Evolutionary conservation across 208 protist genomes (phyloP).

Genomic region (Leishmania arabica): DNA sequence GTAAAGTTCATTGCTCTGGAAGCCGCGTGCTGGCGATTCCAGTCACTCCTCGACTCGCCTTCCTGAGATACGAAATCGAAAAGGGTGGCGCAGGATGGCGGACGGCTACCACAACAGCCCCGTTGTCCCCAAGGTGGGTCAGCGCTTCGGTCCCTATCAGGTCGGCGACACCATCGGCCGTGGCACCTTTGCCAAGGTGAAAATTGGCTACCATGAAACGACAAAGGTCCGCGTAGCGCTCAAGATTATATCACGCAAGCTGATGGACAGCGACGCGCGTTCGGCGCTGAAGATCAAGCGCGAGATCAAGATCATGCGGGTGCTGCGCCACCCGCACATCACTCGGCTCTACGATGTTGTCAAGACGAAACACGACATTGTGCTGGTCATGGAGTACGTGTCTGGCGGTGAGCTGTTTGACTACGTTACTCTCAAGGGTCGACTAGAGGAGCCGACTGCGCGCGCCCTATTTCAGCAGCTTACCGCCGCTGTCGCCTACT

Average conservation of each 20-base stretch:
- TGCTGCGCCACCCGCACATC: constrained; percentile 98
- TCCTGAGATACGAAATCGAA: not conserved
- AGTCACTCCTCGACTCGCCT: not conserved
- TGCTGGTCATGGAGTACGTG: constrained; percentile 98
- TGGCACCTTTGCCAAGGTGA: constrained; percentile 87
- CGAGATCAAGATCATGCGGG: constrained; percentile 97
- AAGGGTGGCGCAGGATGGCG: constrained; percentile 15
- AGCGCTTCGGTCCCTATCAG: constrained; percentile 86
- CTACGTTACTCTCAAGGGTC: constrained; percentile 96
- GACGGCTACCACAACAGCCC: constrained; percentile 12
- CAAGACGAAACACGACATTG: constrained; percentile 96
- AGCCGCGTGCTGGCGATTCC: not conserved
- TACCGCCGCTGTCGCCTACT: constrained; percentile 97
- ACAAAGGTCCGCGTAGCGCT: constrained; percentile 87
- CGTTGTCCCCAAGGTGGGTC: constrained; percentile 27
- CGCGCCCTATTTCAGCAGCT: constrained; percentile 97
- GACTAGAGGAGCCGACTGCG: constrained; percentile 89
- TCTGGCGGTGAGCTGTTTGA: constrained; percentile 98
- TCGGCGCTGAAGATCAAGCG: constrained; percentile 92
- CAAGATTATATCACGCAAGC: constrained; percentile 79
- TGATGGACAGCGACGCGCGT: constrained; percentile 72
- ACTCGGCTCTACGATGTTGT: constrained; percentile 98
- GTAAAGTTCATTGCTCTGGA: not conserved
- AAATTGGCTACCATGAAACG: constrained; percentile 94
- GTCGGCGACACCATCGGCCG: constrained; percentile 83